phyloP scores from a whole-genome alignment of 768 basidiomycete species.

The Trametes cingulata region DNA sequence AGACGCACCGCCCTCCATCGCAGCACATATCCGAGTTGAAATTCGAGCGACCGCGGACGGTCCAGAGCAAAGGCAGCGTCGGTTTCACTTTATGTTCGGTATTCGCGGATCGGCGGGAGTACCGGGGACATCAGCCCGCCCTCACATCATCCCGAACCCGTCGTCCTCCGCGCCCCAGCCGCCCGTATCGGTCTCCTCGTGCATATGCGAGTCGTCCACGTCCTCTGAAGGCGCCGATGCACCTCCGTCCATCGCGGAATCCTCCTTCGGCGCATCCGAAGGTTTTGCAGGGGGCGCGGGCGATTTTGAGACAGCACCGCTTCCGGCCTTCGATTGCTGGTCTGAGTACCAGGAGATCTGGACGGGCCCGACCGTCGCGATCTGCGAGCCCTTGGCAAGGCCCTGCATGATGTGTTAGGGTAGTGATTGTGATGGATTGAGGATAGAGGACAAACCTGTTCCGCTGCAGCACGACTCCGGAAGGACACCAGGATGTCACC shows the following conservation, averaged over 20 bases:
- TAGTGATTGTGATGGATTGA: slow-evolving; percentile 5
- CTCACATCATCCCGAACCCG: slow-evolving; percentile 68
- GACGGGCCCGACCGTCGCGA: slow-evolving; percentile 65
- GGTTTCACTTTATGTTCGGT: not conserved
- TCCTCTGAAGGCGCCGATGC: slow-evolving; percentile 29
- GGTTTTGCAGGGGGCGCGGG: slow-evolving; percentile 17
- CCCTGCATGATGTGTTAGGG: slow-evolving; percentile 44
- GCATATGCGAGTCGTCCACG: slow-evolving; percentile 35
- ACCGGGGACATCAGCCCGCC: not conserved
- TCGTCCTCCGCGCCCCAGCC: slow-evolving; percentile 78
- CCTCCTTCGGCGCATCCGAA: slow-evolving; percentile 21
- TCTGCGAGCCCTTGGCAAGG: slow-evolving; percentile 66
- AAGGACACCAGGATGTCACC: slow-evolving; percentile 70
- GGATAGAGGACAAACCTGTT: slow-evolving; percentile 54
- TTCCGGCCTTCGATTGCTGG: slow-evolving; percentile 18
- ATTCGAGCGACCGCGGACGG: not conserved
- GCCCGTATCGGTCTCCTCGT: slow-evolving; percentile 61
- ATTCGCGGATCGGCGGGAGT: not conserved
- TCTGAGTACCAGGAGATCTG: slow-evolving; percentile 67
- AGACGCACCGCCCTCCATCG: not conserved
- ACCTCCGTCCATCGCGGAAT: slow-evolving; percentile 25
- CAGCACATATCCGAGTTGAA: not conserved
- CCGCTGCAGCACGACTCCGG: slow-evolving; percentile 70
- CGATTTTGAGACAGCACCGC: slow-evolving; percentile 5
- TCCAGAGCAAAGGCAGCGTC: not conserved